Base-by-base conservation (phyloP, 202 grass and related monocot species). In the Carex sylvatica region DNA sequence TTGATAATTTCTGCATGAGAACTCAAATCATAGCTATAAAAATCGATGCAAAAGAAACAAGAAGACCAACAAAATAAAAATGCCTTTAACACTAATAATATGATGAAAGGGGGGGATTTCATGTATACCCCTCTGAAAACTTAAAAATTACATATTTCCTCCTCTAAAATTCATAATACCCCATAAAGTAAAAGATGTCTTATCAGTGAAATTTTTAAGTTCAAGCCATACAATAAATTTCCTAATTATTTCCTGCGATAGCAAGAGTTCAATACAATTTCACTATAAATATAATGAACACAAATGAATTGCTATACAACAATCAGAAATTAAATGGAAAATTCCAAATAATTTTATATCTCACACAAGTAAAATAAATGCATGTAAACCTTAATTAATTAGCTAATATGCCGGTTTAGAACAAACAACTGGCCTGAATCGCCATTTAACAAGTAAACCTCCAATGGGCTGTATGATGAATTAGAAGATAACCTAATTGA, bases 391-490 rank as follows among this genome's bases (percentile, higher is more conserved):
- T 42, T 22, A 46, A 55, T 42, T 18, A 46, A 55, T 92, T 83
- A 98, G 60, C 86, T 79, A 79, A 98, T 73, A 16, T 86, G 93
- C 71, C 86, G 87, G 88, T 92, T 95, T 83, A 98, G 80, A 85
- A 92, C 89, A 85, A 88, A 98, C 40, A 98, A 73, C 85, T 92
- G 95, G 12, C 92, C 92, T 30, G 95, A 93, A 85, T 98, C 92
- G 66, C 95, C 95, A 75, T 98, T 98, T 78, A 95, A 87, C 47
- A 98, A 53, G 47, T 88, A 98, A 79, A 98, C 91, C 84, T 95
- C 95, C 79, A 98, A 84, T 1, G 95, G 95, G 13, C 84, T 84
- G 63, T 95, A 95, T 0, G 86, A 80, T 0, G 85, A 91, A 22
- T 85, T 60, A 14, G 84, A 85, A 0, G 28, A 69, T 0, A 87